Evolutionary conservation across 2,329 filamentous ascomycete species (phyloP).

Genomic region (Alternaria infectoria): DNA sequence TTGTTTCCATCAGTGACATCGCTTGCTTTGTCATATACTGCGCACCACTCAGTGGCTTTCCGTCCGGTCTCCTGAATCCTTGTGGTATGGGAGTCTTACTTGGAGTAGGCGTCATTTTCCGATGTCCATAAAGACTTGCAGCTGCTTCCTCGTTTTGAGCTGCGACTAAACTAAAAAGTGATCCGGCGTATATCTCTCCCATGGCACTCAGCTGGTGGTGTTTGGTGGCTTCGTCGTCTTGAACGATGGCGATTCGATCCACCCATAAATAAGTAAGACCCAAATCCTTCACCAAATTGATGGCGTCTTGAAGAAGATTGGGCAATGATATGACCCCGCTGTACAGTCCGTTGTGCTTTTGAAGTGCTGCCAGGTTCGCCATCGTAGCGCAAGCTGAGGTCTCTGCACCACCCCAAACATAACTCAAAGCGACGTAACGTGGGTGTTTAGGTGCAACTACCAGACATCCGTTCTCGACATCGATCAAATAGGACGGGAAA

Average conservation of each 20-base stretch:
- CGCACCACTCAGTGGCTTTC: not conserved
- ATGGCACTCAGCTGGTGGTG: conserved; percentile 15
- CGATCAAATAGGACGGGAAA: conserved; percentile 6
- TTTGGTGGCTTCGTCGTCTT: conserved; percentile 11
- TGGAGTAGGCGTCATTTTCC: not conserved
- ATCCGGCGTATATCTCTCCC: conserved; percentile 19
- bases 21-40: conserved; percentile 1
- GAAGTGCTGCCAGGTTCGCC: not conserved
- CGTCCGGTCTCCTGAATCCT: not conserved
- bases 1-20: conserved; percentile 9
- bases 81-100: too few species aligned
- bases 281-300: conserved; percentile 4
- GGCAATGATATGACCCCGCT: conserved; percentile 8
- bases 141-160: conserved; percentile 13
- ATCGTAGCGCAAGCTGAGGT: not conserved
- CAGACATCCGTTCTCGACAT: conserved; percentile 9
- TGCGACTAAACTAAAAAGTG: conserved; percentile 19
- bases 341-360: not conserved
- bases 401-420: not conserved
- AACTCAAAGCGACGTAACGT: conserved; percentile 21
- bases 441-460: conserved; percentile 3
- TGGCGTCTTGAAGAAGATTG: conserved; percentile 12
- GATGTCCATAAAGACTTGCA: conserved; percentile 1
- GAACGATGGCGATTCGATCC: conserved; percentile 15
- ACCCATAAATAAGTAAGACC: conserved; percentile 12